Conservation (phyloP, 148 eudicot genomes). For the Polygonum maritimum region DNA sequence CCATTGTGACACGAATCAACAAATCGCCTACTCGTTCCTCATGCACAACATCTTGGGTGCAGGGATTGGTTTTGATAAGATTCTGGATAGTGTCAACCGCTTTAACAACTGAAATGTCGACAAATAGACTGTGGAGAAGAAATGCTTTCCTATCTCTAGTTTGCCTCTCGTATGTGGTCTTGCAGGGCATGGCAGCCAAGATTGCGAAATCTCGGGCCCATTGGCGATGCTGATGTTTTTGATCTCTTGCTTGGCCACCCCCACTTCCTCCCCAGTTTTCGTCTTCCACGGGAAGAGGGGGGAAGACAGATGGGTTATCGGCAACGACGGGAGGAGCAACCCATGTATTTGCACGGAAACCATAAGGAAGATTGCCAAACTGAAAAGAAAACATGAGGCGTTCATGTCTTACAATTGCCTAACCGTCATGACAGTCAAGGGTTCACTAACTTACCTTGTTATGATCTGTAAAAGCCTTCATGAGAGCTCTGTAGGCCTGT, state of each 20-base stretch:
- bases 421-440: constrained; percentile 6
- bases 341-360: constrained; percentile 93
- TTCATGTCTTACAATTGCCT: background rate
- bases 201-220: constrained; percentile 81
- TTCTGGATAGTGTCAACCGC: constrained; percentile 49
- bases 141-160: constrained; percentile 84
- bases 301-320: constrained; percentile 56
- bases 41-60: constrained; percentile 19
- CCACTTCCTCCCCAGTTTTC: constrained; percentile 95
- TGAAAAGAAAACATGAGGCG: constrained; percentile 23
- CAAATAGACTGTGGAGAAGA: constrained; percentile 83
- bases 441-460: constrained; percentile 53
- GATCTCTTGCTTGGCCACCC: constrained; percentile 79
- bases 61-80: constrained; percentile 26
- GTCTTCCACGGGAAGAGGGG: constrained; percentile 81
- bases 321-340: constrained; percentile 75
- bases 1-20: constrained; percentile 41
- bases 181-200: constrained; percentile 90
- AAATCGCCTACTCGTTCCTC: constrained; percentile 68
- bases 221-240: constrained; percentile 42
- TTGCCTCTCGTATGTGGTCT: constrained; percentile 81
- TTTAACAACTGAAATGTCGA: constrained; percentile 73
- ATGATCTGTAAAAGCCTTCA: constrained; percentile 85
- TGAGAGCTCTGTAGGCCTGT: constrained; percentile 84
- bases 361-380: constrained; percentile 97